Percentiles rank a stretch among this genome's conserved stretches.
phyloP scores from a whole-genome alignment of 495 filamentous ascomycete species.

The Hapsidospora chrysogenum region DNA sequence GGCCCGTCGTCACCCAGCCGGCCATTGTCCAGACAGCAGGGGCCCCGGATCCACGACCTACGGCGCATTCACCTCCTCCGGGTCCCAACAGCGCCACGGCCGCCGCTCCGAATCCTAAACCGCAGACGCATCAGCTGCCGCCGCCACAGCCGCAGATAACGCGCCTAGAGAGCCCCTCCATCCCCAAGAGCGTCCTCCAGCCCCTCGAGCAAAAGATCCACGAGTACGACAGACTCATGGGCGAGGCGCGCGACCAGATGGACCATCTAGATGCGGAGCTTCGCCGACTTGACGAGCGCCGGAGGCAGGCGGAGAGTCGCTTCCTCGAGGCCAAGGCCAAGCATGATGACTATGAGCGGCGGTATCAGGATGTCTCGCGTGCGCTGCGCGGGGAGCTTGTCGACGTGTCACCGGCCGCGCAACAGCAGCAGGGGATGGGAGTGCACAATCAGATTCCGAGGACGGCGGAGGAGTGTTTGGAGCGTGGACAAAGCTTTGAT shows the following conservation, averaged over 20 bases:
- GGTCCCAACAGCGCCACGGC: too few species aligned
- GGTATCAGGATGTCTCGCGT: constrained; percentile 12
- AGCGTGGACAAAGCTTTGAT: too few species aligned
- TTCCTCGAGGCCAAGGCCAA: constrained; percentile 15
- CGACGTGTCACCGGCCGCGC: neutral
- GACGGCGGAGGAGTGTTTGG: neutral
- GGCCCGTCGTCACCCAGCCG: too few species aligned
- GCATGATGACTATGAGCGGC: constrained; percentile 13
- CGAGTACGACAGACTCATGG: constrained; percentile 13
- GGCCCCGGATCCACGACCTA: too few species aligned
- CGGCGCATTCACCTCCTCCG: too few species aligned
- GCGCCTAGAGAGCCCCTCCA: constrained; percentile 14
- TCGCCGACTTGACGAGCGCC: constrained; percentile 10
- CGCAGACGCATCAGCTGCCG: too few species aligned
- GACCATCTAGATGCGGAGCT: constrained; percentile 12
- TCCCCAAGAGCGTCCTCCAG: constrained; percentile 14
- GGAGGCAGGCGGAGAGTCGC: constrained; percentile 11
- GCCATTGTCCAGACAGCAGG: too few species aligned
- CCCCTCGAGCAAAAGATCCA: constrained; percentile 13
- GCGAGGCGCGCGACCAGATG: constrained; percentile 13
- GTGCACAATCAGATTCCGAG: neutral
- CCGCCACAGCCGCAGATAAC: too few species aligned
- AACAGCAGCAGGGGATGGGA: neutral
- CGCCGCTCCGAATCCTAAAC: too few species aligned
- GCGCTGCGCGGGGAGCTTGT: constrained; percentile 10